phyloP scores from a whole-genome alignment of 2,329 filamentous ascomycete genomes.

The Magnaporthales sp. region DNA sequence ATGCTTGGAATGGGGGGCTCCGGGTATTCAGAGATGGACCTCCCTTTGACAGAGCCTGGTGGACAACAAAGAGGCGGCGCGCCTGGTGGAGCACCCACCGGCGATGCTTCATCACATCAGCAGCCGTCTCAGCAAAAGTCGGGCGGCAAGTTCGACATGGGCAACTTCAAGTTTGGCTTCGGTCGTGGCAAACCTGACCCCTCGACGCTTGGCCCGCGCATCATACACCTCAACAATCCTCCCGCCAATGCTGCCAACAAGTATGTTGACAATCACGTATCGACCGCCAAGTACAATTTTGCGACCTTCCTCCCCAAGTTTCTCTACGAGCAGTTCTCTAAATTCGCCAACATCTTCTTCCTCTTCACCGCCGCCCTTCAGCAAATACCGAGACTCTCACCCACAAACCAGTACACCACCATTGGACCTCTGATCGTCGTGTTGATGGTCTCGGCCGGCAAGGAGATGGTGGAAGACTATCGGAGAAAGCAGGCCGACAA shows the following conservation, averaged over 20 bases:
- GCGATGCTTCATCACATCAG: constrained; percentile 5
- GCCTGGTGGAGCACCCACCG: constrained; percentile 19
- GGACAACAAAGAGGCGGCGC: constrained; percentile 28
- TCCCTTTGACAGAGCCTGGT: constrained; percentile 76
- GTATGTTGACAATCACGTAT: constrained; percentile 94
- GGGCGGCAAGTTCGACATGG: constrained; percentile 54
- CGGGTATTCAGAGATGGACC: constrained; percentile 94
- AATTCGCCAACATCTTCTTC: constrained; percentile 99
- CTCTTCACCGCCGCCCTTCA: constrained; percentile 91
- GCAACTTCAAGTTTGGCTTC: constrained; percentile 89
- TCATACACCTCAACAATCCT: constrained; percentile 94
- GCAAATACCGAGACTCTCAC: constrained; percentile 90
- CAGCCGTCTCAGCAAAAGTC: constrained; percentile 28
- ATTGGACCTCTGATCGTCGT: constrained; percentile 91
- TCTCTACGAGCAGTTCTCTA: constrained; percentile 95
- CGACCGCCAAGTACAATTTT: constrained; percentile 94
- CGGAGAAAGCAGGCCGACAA: constrained; percentile 81
- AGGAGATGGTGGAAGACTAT: constrained; percentile 91
- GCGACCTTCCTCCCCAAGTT: constrained; percentile 94
- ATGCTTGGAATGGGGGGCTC: constrained; percentile 74
- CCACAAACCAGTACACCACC: constrained; percentile 92
- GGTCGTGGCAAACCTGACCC: constrained; percentile 78
- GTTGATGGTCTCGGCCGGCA: constrained; percentile 86
- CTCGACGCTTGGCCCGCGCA: constrained; percentile 79
- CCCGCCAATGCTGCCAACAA: constrained; percentile 84